Evolutionary conservation across 2,329 filamentous ascomycete species (phyloP), one percentile per base, ranked within the genome.

Genomic region (Phialophora verrucosa): DNA sequence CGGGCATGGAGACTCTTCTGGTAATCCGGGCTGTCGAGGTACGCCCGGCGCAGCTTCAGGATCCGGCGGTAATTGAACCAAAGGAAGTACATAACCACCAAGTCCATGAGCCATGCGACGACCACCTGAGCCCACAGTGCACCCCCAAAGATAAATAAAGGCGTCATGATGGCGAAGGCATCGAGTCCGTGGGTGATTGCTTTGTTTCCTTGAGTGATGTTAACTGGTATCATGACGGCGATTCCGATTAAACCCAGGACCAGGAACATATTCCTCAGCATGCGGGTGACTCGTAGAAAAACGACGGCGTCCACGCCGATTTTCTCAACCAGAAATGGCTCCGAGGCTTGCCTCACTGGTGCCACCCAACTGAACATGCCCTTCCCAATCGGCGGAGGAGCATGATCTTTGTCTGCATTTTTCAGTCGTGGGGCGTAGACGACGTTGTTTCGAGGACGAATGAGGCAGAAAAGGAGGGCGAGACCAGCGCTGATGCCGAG

Each of bases 381-480:
- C 75, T 90, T 96, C 63, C 91, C 91, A 73, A 98, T 85, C 0
- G 91, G 88, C 12, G 95, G 95, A 20, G 94, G 95, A 10, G 91
- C 87, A 81, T 97, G 93, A 78, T 90, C 92, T 72, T 92, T 88
- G 77, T 98, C 94, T 76, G 92, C 91, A 82, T 97, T 90, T 77
- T 96, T 96, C 57, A 96, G 84, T 77, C 96, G 94, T 49, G 95
- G 95, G 3, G 95, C 93, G 80, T 99, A 99, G 56, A 99, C 92
- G 72, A 94, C 87, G 63, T 90, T 90, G 78, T 98, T 94, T 78
- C 93, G 93, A 4, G 95, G 95, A 67, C 95, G 91, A 63, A 98
- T 83, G 73, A 97, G 82, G 69, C 92, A 97, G 84, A 98, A 99
- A 70, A 88, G 80, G 65, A 96, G 76, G 69, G 92, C 89, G 72